These are phyloP conservation scores for Beta lomatogona DNA, from an alignment of 179 eudicot species.

Conservation along the genomic window DNA sequence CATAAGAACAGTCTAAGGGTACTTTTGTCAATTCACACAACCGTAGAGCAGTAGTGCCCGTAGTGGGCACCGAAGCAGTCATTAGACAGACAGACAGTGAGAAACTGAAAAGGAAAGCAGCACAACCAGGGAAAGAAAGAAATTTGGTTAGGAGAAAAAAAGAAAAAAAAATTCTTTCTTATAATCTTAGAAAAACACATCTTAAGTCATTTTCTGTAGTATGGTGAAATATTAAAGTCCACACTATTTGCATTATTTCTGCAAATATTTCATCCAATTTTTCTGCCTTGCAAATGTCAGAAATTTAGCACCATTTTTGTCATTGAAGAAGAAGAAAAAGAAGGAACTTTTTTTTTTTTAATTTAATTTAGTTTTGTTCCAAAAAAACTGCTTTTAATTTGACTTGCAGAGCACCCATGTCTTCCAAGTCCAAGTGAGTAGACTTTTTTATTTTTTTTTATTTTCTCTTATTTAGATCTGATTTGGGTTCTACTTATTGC, in stretches of 20 bases:
- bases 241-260: background rate
- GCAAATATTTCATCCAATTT: background rate
- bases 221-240: background rate
- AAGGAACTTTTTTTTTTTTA: background rate
- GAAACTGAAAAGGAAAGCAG: constrained; percentile 20
- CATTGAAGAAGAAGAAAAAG: background rate
- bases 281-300: constrained; percentile 15
- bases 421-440: constrained; percentile 62
- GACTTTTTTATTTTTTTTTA: constrained; percentile 3
- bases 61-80: constrained; percentile 24
- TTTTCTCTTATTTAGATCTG: constrained; percentile 36
- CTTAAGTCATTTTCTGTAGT: constrained; percentile 11
- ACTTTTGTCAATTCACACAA: constrained; percentile 12
- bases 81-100: constrained; percentile 1
- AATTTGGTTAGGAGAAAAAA: no score
- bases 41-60: constrained; percentile 5
- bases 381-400: constrained; percentile 19
- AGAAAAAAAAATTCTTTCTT: background rate
- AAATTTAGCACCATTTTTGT: constrained; percentile 21
- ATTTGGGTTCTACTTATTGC: constrained; percentile 25
- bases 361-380: background rate
- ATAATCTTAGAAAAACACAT: background rate
- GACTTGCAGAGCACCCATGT: constrained; percentile 42
- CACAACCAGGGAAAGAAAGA: background rate
- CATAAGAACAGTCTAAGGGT: constrained; percentile 1